These are phyloP conservation scores for Pseudogymnoascus verrucosus DNA, from an alignment of 2,329 filamentous ascomycete species.

Conservation along the genomic window DNA sequence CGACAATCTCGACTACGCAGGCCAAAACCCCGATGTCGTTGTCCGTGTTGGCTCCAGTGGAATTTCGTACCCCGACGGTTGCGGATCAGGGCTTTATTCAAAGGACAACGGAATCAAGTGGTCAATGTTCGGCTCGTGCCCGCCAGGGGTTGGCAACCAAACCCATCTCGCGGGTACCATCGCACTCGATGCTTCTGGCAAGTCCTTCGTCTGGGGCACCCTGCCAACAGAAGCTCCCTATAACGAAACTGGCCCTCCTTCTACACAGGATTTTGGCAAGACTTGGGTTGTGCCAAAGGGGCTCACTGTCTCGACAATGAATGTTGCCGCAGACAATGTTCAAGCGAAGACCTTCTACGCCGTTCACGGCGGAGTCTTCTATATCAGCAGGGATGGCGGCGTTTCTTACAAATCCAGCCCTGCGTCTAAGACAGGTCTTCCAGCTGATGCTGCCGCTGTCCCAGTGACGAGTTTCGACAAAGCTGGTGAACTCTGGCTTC, in stretches of 20 bases:
- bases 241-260: conserved; percentile 12
- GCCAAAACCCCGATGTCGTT: conserved; percentile 13
- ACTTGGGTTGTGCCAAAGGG: conserved; percentile 12
- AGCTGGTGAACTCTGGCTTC: conserved; percentile 15
- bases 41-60: conserved; percentile 12
- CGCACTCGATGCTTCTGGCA: conserved; percentile 14
- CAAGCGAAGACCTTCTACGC: conserved; percentile 14
- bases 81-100: conserved; percentile 13
- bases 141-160: conserved; percentile 11
- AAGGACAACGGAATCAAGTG: conserved; percentile 14
- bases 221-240: neutral
- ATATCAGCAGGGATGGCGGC: conserved; percentile 14
- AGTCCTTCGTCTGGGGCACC: conserved; percentile 13
- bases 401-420: conserved; percentile 12
- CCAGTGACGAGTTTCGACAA: conserved; percentile 12
- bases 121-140: conserved; percentile 11
- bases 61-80: conserved; percentile 11
- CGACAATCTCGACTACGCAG: conserved; percentile 23
- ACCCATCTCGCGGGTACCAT: conserved; percentile 11
- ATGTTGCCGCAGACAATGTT: conserved; percentile 14
- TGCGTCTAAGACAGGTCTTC: conserved; percentile 12
- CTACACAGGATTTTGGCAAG: conserved; percentile 12
- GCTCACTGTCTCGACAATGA: conserved; percentile 11
- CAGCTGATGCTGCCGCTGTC: conserved; percentile 9
- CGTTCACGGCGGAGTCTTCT: conserved; percentile 12